Percentiles rank a stretch among this genome's conserved stretches.
Evolutionary conservation across 768 basidiomycete genomes (phyloP).

Genomic region (Mycena maculata): DNA sequence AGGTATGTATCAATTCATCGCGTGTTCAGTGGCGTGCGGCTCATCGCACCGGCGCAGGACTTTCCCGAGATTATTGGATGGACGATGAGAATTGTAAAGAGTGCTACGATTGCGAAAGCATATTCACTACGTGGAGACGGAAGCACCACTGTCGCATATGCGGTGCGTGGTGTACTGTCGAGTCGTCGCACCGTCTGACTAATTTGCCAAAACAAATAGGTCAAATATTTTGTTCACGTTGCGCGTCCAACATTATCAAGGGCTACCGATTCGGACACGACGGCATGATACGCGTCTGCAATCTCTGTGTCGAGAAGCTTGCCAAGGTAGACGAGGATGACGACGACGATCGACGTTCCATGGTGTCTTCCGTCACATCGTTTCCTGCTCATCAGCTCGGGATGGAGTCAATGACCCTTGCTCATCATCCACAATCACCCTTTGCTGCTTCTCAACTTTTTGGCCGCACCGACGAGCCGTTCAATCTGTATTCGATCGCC

Average conservation of each 20-base stretch:
- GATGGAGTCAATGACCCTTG: constrained; percentile 48
- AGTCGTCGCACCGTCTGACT: too few relatives aligned
- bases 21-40: constrained; percentile 12
- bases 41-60: constrained; percentile 55
- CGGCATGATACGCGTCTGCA: constrained; percentile 96
- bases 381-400: constrained; percentile 86
- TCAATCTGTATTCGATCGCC: constrained; percentile 85
- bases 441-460: constrained; percentile 91
- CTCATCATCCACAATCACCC: constrained; percentile 79
- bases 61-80: constrained; percentile 98
- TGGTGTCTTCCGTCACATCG: constrained; percentile 76
- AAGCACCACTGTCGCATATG: constrained; percentile 99
- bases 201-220: too few relatives aligned
- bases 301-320: constrained; percentile 92
- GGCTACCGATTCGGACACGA: constrained; percentile 93
- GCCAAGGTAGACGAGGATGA: constrained; percentile 90
- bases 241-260: constrained; percentile 96
- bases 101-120: constrained; percentile 94
- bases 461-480: constrained; percentile 80
- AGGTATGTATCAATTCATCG: constrained; percentile 57
- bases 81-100: constrained; percentile 96
- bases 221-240: constrained; percentile 97
- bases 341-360: constrained; percentile 87
- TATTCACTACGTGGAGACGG: constrained; percentile 93
- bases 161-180: constrained; percentile 59